Conservation (phyloP, 164 flowering plant species). For the Vitis rupestris region DNA sequence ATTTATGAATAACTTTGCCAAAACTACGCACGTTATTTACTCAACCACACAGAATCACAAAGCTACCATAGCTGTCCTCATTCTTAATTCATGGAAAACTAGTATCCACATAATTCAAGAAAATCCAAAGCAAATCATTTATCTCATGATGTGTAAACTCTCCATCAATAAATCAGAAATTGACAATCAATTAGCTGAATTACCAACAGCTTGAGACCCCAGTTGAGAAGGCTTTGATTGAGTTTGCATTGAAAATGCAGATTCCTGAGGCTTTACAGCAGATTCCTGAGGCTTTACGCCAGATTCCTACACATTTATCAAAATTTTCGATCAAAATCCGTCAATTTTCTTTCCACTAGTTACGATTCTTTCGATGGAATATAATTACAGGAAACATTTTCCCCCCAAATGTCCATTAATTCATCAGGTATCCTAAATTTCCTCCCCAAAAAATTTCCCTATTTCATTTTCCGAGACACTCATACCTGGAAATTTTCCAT, state of each 20-base stretch:
- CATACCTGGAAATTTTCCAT: too few relatives aligned
- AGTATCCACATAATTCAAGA: neutral
- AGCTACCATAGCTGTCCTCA: too few relatives aligned
- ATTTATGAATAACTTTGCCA: too few relatives aligned
- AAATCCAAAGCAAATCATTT: neutral
- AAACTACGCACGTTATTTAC: too few relatives aligned
- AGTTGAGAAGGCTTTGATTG: conserved; percentile 10
- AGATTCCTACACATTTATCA: conserved; percentile 13
- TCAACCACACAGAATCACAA: too few relatives aligned
- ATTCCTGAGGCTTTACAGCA: conserved; percentile 20
- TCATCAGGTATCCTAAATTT: too few relatives aligned
- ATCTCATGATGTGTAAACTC: neutral
- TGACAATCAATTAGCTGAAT: neutral
- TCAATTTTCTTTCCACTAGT: neutral
- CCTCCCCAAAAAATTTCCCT: too few relatives aligned
- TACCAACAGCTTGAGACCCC: conserved; percentile 23
- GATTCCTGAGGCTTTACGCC: conserved; percentile 21
- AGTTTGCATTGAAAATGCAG: conserved; percentile 6
- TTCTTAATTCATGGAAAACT: too few relatives aligned
- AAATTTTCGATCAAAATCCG: neutral
- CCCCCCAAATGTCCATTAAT: too few relatives aligned
- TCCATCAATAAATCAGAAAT: neutral
- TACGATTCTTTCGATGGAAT: too few relatives aligned
- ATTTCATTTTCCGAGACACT: too few relatives aligned
- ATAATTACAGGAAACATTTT: too few relatives aligned